Base-by-base conservation (phyloP, 192 early-diverging fungal genomes). In the Backusella tuberculispora region DNA sequence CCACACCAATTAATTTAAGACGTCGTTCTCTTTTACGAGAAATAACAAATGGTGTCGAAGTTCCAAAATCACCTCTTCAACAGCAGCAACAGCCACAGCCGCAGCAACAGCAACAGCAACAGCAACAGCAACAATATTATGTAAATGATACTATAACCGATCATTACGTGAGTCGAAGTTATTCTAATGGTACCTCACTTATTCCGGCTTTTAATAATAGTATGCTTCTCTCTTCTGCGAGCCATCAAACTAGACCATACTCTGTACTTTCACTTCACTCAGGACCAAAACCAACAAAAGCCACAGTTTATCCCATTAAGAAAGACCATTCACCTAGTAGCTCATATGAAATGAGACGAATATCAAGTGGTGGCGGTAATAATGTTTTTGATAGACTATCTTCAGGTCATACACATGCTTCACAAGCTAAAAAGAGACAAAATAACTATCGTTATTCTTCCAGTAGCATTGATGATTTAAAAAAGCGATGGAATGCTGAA, bases 311-410 rank as follows among this genome's bases (percentile, higher is more conserved):
- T 26, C 53, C 72, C 12, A 12, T 44, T 37, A 44, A 63, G 26
- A 69, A 29, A 15, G 64, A 72, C 8, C n/a, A 65, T 41, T 63
- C 64, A 21, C 37, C 48, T 4, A 66, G 21, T 65, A 65, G 63
- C 12, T 56, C 75, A 3, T 64, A 3, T 41, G 76, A 77, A 42
- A 37, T 73, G n/a, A 65, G 29, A 45, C 63, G 65, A 7, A 60
- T 24, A 60, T 24, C 53, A 60, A 38, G 64, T 15, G 50, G 48
- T 48, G 2, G 8, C 0, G 26, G 21, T 21, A 71, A 64, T 50
- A 72, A 71, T 10, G 76, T 77, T 0, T 77, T 77, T 56, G 76
- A 77, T 6, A 63, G 76, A 19, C 29, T 77, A 17, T 71, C 76
- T 19, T 67, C 64, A 21, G 76, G 71, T 2, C 76, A 77, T 19